Percentiles rank a stretch among this genome's conserved stretches.
phyloP scores from a whole-genome alignment of 78 protist genomes.

The Protostelium mycophagum region DNA sequence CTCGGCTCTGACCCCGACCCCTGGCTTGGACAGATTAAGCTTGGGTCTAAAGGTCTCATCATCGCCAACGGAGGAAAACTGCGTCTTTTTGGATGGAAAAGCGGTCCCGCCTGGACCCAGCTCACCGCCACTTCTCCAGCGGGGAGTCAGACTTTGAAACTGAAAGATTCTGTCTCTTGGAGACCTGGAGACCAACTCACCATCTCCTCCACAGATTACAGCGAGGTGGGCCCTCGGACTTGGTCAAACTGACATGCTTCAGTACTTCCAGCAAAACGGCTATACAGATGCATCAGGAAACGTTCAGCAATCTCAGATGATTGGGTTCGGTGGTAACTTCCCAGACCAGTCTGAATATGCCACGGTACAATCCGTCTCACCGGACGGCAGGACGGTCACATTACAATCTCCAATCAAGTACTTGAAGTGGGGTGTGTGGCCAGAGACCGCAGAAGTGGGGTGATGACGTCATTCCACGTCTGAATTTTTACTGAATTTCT shows the following conservation, averaged over 20 bases:
- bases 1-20: background rate
- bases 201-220: background rate
- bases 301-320: background rate
- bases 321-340: background rate
- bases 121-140: background rate
- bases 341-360: background rate
- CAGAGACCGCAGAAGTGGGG: background rate
- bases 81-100: background rate
- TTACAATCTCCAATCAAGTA: background rate
- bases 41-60: background rate
- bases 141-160: background rate
- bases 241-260: background rate
- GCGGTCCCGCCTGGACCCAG: background rate
- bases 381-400: background rate
- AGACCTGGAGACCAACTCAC: background rate
- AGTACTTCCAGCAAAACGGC: background rate
- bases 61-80: background rate
- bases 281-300: background rate
- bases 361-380: background rate
- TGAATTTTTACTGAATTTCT: no score
- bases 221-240: background rate
- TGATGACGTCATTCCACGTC: background rate
- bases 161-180: background rate
- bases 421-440: background rate
- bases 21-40: background rate